Conservation (phyloP, 2,329 filamentous ascomycete species). For the Ilyonectria mors-panacis region DNA sequence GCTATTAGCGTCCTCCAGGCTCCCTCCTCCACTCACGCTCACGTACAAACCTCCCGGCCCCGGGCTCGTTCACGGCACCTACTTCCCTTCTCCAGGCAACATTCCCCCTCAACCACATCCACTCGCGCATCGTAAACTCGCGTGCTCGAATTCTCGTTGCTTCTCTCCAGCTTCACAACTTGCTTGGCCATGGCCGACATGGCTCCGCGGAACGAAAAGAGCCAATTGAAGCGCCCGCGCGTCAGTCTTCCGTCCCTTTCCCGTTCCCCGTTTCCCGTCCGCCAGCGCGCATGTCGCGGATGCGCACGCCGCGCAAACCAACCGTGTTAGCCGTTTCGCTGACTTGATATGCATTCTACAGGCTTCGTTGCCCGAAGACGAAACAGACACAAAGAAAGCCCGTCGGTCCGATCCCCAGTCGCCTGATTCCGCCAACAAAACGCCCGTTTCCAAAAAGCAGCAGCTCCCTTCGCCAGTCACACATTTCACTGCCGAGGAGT, state of each 20-base stretch:
- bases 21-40: constrained; percentile 47
- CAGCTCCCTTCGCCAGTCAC: constrained; percentile 89
- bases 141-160: constrained; percentile 35
- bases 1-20: constrained; percentile 28
- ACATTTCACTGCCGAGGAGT: constrained; percentile 69
- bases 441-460: constrained; percentile 73
- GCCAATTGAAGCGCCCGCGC: constrained; percentile 85
- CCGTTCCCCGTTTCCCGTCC: neutral
- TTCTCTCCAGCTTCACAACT: constrained; percentile 35
- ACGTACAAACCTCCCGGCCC: constrained; percentile 36
- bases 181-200: constrained; percentile 56
- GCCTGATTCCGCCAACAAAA: constrained; percentile 67
- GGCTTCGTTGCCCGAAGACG: constrained; percentile 76
- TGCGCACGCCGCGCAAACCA: constrained; percentile 23
- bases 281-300: constrained; percentile 17
- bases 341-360: constrained; percentile 53
- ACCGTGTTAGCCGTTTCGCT: constrained; percentile 38
- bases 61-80: constrained; percentile 35
- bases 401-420: constrained; percentile 83
- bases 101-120: constrained; percentile 25
- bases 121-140: constrained; percentile 18
- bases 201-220: constrained; percentile 79
- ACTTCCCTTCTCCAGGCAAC: constrained; percentile 44
- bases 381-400: constrained; percentile 84
- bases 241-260: constrained; percentile 65